A percentile compares a stretch with the other conserved stretches of the same genome.
These are phyloP conservation scores for Logfia minima DNA, from an alignment of 129 eudicot genomes.

Conservation along the genomic window DNA sequence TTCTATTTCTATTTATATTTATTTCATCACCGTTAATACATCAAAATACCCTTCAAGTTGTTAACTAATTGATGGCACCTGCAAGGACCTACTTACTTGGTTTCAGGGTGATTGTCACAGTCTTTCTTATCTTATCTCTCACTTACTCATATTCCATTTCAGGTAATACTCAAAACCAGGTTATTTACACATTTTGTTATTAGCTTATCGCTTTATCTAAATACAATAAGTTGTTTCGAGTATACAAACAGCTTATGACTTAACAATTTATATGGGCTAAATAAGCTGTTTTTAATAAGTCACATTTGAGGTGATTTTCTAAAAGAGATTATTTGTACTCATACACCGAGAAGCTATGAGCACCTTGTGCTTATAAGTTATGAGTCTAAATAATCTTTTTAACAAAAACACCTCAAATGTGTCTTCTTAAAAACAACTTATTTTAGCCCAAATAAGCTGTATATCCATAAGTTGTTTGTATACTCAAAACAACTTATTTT, in stretches of 20 bases:
- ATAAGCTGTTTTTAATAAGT: too few species aligned
- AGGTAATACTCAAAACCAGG: conserved; percentile 36
- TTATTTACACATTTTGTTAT: too few species aligned
- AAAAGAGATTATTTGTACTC: too few species aligned
- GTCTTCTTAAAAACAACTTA: too few species aligned
- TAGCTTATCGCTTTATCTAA: not conserved
- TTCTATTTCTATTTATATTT: not conserved
- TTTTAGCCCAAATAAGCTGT: too few species aligned
- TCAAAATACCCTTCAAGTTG: conserved; percentile 18
- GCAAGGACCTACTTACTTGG: conserved; percentile 42
- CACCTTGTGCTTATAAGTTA: too few species aligned
- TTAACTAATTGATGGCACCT: conserved; percentile 42
- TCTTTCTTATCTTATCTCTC: conserved; percentile 37
- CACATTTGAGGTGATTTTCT: too few species aligned
- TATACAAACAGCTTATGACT: not conserved
- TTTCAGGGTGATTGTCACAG: conserved; percentile 40
- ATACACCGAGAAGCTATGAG: too few species aligned
- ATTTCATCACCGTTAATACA: conserved; percentile 9
- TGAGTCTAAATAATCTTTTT: too few species aligned
- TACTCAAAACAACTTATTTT: too few species aligned
- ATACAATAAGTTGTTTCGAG: not conserved
- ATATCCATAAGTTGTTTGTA: too few species aligned
- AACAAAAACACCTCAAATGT: too few species aligned
- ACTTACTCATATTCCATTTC: conserved; percentile 40
- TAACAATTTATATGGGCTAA: not conserved